Base-by-base conservation (phyloP, 169 alveolate species). In the Eimeria nieschulzi region DNA sequence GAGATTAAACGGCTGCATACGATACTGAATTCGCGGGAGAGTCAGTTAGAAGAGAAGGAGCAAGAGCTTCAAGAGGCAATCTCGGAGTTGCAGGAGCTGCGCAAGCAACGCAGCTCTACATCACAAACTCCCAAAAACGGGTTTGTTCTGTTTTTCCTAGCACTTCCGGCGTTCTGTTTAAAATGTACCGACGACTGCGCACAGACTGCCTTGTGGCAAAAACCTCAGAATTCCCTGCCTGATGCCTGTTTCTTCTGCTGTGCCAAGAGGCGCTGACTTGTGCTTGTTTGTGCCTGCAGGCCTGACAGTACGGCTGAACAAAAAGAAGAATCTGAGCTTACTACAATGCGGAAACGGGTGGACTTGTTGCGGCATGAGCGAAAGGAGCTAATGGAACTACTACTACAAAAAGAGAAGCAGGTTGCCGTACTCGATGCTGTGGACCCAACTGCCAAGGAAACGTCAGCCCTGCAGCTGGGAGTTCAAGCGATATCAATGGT, bases 401-500 rank as follows among this genome's bases (percentile, higher is more conserved):
- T 87, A 23, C 86, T 87, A 59, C 92, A 87, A 54, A 87, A 87
- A 33, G 92, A 87, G 85, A 54, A 63, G 19, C 92, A 87, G 92
- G 61, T 71, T 12, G 86, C 92, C 9, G 86, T 72, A 46, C 75
- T 87, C 10, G 71, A 61, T 33, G 33, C 63, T 61, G 71, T 73
- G 13, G 92, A 87, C 46, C 86, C 92, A 8, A 56, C 84, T 51
- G 13, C 87, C 68, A 87, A 87, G 51, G 92, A 87, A 56, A 76
- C 92, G n/a, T 87, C 92, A 5, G 92, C 92, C 19, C 55, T 87
- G 66, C 92, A 87, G 68, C 86, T 87, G 26, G 92, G 92, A 17
- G 79, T 87, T 9, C 92, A 87, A 55, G 92, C 92, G 70, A 87
- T 87, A 23, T 46, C 92, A 13, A 87, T 87, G 92, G 92, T 87